Evolutionary conservation across 768 basidiomycete genomes (phyloP).

Genomic region (Mycena latifolia): DNA sequence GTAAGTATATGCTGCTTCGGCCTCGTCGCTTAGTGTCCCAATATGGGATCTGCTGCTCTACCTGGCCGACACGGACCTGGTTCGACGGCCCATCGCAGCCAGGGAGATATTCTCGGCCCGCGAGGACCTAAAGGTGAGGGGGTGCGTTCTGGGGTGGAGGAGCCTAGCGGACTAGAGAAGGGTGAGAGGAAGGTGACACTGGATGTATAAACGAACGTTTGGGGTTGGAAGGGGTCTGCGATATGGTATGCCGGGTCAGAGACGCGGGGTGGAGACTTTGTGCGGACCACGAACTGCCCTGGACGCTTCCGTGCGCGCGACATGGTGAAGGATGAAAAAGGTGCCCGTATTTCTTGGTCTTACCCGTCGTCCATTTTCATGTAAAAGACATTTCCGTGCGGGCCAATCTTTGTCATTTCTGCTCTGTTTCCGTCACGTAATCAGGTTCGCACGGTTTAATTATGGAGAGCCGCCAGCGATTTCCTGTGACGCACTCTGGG

Average conservation of each 20-base stretch:
- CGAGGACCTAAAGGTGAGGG: constrained; percentile 45
- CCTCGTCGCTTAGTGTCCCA: too few species aligned
- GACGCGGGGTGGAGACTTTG: constrained; percentile 10
- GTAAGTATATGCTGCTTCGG: too few species aligned
- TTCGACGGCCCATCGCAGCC: constrained; percentile 79
- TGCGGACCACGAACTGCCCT: constrained; percentile 20
- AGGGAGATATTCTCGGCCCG: constrained; percentile 46
- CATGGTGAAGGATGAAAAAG: too few species aligned
- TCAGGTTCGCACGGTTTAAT: too few species aligned
- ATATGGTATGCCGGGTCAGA: constrained; percentile 61
- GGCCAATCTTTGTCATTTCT: too few species aligned
- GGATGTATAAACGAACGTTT: constrained; percentile 60
- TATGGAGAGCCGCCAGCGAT: too few species aligned
- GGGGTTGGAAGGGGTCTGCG: constrained; percentile 70
- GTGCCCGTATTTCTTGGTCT: too few species aligned
- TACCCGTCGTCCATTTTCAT: too few species aligned
- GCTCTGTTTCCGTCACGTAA: too few species aligned
- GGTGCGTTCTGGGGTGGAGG: constrained; percentile 49
- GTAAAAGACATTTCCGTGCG: too few species aligned
- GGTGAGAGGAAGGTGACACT: constrained; percentile 29
- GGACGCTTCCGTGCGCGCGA: neutral
- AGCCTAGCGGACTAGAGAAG: constrained; percentile 53
- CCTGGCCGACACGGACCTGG: constrained; percentile 65
- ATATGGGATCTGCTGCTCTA: too few species aligned
- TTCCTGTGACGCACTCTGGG: too few species aligned